Base-by-base conservation (phyloP, 2,329 filamentous ascomycete species). In the Knoxdaviesia capensis region DNA sequence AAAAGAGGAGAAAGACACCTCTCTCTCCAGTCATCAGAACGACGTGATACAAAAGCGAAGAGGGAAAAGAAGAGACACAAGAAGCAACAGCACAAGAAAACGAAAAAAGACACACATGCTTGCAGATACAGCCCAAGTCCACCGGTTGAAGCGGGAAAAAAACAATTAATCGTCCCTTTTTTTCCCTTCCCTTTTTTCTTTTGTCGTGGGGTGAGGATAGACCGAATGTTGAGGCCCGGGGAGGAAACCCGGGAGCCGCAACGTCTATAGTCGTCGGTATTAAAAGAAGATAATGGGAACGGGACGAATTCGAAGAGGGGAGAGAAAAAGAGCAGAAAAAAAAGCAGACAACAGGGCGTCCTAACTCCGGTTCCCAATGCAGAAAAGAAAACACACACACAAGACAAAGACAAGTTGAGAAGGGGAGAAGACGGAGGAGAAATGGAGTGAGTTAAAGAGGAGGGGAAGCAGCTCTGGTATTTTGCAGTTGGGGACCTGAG, bases 361-460 rank as follows among this genome's bases (percentile, higher is more conserved):
- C 20, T 20, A 20, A 20, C 20, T 20, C 20, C 20, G 20, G 20
- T 20, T 20, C 20, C 20, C 20, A 20, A 20, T 20, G 20, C 43
- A 41, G 20, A 37, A 32, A 33, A 41, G 20, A 38, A 42, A n/a
- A 37, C 38, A 40, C 30, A 37, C 38, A 36, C 38, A 37, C 29
- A 39, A 35, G 40, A 41, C 32, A 11, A 36, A 10, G 40, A 31
- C 30, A 41, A 41, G 37, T 37, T 30, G 34, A 37, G 29, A 30
- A 11, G 30, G 10, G 28, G 20, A 36, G 20, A 9, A 36, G 39
- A 10, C n/a, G 28, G 6, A 10, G 7, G 6, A 5, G 11, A 36
- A 11, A 30, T 6, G 34, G 32, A 43, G 29, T n/a, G 29, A 34
- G 6, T 32, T 4, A 36, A 32, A 35, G 34, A 40, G 38, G 35